A percentile compares a stretch with the other conserved stretches of the same genome.
phyloP scores from a whole-genome alignment of 78 protist genomes.

The Bodo saltans region DNA sequence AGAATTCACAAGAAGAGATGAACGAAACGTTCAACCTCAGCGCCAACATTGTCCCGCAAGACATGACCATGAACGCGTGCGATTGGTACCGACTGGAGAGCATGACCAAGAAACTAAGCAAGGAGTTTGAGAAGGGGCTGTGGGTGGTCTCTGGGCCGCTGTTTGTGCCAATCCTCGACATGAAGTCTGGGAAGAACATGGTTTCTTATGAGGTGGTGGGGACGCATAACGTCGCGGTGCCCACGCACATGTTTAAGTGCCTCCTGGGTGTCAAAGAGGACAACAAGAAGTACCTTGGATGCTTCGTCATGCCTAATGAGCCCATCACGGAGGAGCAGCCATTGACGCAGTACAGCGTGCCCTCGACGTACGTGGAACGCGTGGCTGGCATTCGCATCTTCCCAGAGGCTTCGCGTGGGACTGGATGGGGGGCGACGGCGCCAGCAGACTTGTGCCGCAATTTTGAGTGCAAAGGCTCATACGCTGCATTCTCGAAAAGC shows the following conservation, averaged over 20 bases:
- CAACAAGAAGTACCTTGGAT: neutral
- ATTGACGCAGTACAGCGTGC: neutral
- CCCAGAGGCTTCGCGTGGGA: no score
- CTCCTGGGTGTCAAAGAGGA: neutral
- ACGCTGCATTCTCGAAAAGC: no score
- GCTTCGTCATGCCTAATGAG: constrained; percentile 21
- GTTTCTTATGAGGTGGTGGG: constrained; percentile 13
- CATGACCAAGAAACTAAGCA: neutral
- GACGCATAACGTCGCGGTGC: constrained; percentile 5
- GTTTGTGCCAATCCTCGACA: neutral
- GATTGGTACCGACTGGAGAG: constrained; percentile 8
- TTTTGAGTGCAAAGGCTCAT: no score
- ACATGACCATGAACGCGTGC: neutral
- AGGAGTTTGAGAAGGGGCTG: neutral
- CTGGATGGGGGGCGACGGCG: no score
- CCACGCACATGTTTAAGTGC: constrained; percentile 10
- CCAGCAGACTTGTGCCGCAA: no score
- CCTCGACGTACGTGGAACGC: neutral
- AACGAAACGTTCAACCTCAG: constrained; percentile 11
- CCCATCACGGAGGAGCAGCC: constrained; percentile 14
- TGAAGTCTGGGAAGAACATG: neutral
- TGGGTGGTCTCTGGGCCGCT: constrained; percentile 21
- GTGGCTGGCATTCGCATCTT: constrained; percentile 5
- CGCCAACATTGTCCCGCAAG: constrained; percentile 24
- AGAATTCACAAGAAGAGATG: neutral